Percentiles rank a stretch among this genome's conserved stretches.
These are phyloP conservation scores for Trichoderma virens DNA, from an alignment of 495 filamentous ascomycete species.

Conservation along the genomic window DNA sequence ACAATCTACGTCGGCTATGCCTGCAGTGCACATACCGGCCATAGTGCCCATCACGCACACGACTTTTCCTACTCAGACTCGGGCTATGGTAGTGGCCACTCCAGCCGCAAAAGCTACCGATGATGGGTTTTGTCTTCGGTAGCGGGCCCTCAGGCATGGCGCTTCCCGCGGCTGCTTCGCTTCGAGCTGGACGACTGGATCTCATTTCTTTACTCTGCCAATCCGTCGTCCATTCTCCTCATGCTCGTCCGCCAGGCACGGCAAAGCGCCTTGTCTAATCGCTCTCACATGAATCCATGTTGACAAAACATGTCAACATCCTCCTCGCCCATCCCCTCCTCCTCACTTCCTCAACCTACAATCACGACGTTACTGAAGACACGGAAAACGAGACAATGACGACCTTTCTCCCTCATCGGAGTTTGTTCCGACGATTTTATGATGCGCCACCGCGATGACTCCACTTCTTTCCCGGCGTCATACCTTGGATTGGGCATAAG, in stretches of 20 bases:
- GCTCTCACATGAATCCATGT: not conserved
- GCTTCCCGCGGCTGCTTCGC: slow-evolving; percentile 33
- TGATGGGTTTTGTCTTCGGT: slow-evolving; percentile 49
- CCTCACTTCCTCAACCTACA: not conserved
- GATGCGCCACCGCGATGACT: not conserved
- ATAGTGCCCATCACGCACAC: slow-evolving; percentile 17
- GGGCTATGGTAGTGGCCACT: slow-evolving; percentile 42
- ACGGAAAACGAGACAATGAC: slow-evolving; percentile 7
- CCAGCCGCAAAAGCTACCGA: slow-evolving; percentile 36
- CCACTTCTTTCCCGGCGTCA: slow-evolving; percentile 1
- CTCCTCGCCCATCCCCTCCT: not conserved
- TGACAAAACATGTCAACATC: not conserved
- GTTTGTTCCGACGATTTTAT: not conserved
- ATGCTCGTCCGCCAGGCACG: slow-evolving; percentile 5
- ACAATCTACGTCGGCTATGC: slow-evolving; percentile 76
- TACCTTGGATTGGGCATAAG: not conserved
- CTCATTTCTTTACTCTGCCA: slow-evolving; percentile 37
- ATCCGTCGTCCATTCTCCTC: slow-evolving; percentile 8
- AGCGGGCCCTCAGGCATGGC: slow-evolving; percentile 39
- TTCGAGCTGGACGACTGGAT: slow-evolving; percentile 42
- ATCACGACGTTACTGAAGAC: slow-evolving; percentile 10
- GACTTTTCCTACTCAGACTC: slow-evolving; percentile 41
- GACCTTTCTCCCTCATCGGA: not conserved
- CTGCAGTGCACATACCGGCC: slow-evolving; percentile 42
- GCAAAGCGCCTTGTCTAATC: not conserved